Percentiles rank a stretch among this genome's conserved stretches.
Evolutionary conservation across 768 basidiomycete genomes (phyloP).

Genomic region (Filobasidium floriforme): DNA sequence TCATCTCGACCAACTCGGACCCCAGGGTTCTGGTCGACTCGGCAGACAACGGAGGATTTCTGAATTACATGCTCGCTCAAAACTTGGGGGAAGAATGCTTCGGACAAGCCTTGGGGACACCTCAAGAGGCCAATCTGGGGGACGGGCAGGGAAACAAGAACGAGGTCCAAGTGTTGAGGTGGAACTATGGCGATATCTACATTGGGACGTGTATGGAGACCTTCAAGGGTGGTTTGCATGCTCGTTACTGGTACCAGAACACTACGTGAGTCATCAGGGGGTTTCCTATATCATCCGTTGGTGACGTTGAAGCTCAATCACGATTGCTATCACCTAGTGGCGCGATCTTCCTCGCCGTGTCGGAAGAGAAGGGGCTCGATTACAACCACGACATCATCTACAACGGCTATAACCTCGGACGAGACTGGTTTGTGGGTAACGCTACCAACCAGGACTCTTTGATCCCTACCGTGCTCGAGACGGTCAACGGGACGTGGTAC

Average conservation of each 20-base stretch:
- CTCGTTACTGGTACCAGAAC: slow-evolving; percentile 80
- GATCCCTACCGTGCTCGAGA: slow-evolving; percentile 11
- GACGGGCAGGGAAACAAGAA: slow-evolving; percentile 69
- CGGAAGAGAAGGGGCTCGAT: slow-evolving; percentile 40
- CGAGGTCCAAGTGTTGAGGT: slow-evolving; percentile 75
- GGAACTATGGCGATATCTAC: slow-evolving; percentile 69
- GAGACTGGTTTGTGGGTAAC: slow-evolving; percentile 80
- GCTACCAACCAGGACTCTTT: slow-evolving; percentile 52
- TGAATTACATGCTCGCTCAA: slow-evolving; percentile 72
- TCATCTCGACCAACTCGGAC: slow-evolving; percentile 72
- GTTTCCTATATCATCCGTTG: background rate
- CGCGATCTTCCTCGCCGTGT: slow-evolving; percentile 14
- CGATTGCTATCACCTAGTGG: slow-evolving; percentile 2
- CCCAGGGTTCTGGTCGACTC: slow-evolving; percentile 55
- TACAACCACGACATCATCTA: slow-evolving; percentile 63
- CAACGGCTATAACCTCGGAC: slow-evolving; percentile 73
- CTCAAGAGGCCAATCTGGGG: slow-evolving; percentile 70
- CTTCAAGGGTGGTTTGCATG: slow-evolving; percentile 75
- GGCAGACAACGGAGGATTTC: slow-evolving; percentile 60
- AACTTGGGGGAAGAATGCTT: slow-evolving; percentile 65
- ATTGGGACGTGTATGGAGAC: slow-evolving; percentile 83
- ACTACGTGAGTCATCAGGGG: slow-evolving; percentile 42
- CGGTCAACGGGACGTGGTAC: slow-evolving; percentile 11
- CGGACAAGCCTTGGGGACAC: slow-evolving; percentile 64
- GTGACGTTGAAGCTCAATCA: background rate